Conservation (phyloP, 2,329 filamentous ascomycete species). For the Colletotrichum sp. region DNA sequence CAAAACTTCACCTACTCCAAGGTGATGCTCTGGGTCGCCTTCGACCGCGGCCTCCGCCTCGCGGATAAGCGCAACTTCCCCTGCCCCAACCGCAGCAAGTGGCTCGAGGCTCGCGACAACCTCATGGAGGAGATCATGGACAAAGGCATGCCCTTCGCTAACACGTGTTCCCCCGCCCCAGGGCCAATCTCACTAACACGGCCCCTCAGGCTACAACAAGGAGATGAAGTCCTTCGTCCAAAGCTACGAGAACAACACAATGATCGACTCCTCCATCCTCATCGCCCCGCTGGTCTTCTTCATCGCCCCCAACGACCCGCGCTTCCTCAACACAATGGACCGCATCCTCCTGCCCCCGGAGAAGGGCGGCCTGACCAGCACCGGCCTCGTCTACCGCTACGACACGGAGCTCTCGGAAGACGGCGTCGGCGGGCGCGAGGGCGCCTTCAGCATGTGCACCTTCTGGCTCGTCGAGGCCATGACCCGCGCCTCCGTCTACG, state of each 20-base stretch:
- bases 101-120: conserved; percentile 69
- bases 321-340: conserved; percentile 76
- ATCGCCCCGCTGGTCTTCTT: conserved; percentile 84
- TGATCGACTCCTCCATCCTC: conserved; percentile 76
- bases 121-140: conserved; percentile 81
- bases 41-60: conserved; percentile 76
- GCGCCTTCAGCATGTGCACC: conserved; percentile 82
- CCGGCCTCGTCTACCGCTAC: conserved; percentile 78
- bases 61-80: conserved; percentile 78
- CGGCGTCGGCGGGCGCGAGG: conserved; percentile 76
- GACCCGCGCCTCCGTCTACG: conserved; percentile 70
- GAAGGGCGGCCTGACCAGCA: conserved; percentile 76
- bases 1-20: conserved; percentile 85
- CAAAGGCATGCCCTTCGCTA: conserved; percentile 38
- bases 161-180: accelerated
- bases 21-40: conserved; percentile 82
- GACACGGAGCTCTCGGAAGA: conserved; percentile 73
- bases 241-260: conserved; percentile 74
- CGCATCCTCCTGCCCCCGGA: conserved; percentile 75
- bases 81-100: conserved; percentile 71
- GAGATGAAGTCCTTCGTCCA: conserved; percentile 75
- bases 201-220: conserved; percentile 65
- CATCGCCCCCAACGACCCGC: conserved; percentile 77
- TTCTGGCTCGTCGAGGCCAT: conserved; percentile 85
- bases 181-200: background rate